These are phyloP conservation scores for Carex arenaria DNA, from an alignment of 202 grass and related monocot species.

Conservation along the genomic window DNA sequence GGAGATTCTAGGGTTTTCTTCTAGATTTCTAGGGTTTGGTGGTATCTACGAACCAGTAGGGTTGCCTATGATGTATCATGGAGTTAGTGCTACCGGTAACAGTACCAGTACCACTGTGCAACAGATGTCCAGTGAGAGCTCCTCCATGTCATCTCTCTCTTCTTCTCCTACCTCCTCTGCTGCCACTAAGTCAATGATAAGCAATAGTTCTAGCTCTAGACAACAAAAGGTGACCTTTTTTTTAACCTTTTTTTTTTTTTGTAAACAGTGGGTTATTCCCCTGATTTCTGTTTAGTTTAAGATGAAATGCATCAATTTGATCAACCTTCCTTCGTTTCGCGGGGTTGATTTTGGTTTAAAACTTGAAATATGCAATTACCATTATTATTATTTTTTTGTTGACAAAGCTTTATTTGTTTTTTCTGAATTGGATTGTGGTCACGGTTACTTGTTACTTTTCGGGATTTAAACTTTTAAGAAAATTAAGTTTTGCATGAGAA, in stretches of 20 bases:
- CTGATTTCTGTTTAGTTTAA: neutral
- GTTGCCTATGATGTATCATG: constrained; percentile 13
- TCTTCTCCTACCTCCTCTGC: constrained; percentile 56
- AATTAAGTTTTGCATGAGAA: neutral
- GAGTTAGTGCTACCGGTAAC: constrained; percentile 1
- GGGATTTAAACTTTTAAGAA: neutral
- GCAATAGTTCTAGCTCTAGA: constrained; percentile 16
- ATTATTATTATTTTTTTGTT: neutral
- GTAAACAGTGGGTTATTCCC: neutral
- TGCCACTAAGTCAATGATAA: constrained; percentile 5
- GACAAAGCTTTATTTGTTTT: neutral
- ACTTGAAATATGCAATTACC: neutral
- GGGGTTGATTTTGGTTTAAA: neutral
- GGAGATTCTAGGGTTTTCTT: constrained; percentile 4
- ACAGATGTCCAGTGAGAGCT: constrained; percentile 65
- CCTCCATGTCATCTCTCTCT: constrained; percentile 72
- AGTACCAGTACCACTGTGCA: constrained; percentile 9
- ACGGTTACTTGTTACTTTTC: neutral
- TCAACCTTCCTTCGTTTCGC: neutral
- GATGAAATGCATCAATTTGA: neutral
- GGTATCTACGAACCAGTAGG: constrained; percentile 1
- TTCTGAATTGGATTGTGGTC: neutral
- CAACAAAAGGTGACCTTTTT: constrained; percentile 20
- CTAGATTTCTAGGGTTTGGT: constrained; percentile 18
- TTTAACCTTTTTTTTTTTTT: neutral